phyloP scores from a whole-genome alignment of 352 stramenopile genomes.

The Saprolegnia diclina region DNA sequence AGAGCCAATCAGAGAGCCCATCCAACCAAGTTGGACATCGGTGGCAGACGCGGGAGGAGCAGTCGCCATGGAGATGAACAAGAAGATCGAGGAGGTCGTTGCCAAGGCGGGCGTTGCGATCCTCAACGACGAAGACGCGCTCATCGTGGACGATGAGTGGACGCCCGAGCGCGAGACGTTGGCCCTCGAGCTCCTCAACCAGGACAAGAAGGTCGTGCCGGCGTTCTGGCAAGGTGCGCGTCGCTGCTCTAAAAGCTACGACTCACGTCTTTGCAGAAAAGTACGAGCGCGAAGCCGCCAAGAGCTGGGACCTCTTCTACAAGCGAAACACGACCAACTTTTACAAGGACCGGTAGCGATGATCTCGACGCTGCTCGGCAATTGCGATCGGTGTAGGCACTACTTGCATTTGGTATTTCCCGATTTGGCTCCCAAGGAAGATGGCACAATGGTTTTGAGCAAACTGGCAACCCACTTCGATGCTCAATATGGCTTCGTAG shows the following conservation, averaged over 20 bases:
- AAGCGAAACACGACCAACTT: conserved; percentile 90
- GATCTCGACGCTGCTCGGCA: neutral
- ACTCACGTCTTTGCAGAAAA: conserved; percentile 40
- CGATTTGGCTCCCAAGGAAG: conserved; percentile 63
- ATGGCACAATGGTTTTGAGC: conserved; percentile 12
- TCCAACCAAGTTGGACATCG: neutral
- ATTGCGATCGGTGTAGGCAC: conserved; percentile 40
- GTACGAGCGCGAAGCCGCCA: conserved; percentile 75
- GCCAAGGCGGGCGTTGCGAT: conserved; percentile 62
- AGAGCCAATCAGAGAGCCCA: neutral
- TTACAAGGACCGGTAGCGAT: conserved; percentile 86
- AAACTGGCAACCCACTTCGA: neutral
- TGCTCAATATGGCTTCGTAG: conserved; percentile 13
- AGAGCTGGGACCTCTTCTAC: conserved; percentile 94
- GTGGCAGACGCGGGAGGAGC: neutral
- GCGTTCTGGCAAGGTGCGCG: conserved; percentile 69
- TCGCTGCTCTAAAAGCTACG: conserved; percentile 21
- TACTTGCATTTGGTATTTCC: conserved; percentile 92
- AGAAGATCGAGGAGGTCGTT: conserved; percentile 70
- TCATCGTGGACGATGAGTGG: conserved; percentile 81
- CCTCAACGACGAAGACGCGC: conserved; percentile 48
- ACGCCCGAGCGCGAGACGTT: conserved; percentile 70
- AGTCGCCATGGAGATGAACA: conserved; percentile 38
- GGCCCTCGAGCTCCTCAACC: conserved; percentile 52
- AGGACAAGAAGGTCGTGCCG: conserved; percentile 74